Base-by-base conservation (phyloP, 352 stramenopile genomes). In the Ophiocytium majus region DNA sequence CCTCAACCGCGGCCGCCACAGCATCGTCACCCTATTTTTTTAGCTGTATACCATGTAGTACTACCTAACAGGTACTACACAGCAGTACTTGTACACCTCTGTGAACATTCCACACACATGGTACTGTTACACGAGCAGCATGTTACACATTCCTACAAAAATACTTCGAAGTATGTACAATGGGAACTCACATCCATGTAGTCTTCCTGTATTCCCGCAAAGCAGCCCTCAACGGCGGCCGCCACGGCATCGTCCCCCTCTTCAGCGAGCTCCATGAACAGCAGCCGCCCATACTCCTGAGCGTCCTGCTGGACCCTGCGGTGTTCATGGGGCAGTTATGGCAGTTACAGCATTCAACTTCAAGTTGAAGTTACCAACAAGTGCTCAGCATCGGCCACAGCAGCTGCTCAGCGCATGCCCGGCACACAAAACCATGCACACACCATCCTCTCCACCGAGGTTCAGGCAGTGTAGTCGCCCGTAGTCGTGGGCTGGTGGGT, bases 241-340 rank as follows among this genome's bases (percentile, higher is more conserved):
- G 37, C 32, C 32, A 87, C 57, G 23, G 31, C 75, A 14, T 75
- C 36, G 31, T n/a, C 5, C 35, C 76, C 31, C 17, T 86, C 83
- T 14, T 49, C 80, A 49, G 81, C 63, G 32, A 87, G 63, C 5
- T n/a, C 66, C 83, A 87, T 86, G 81, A 87, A 87, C 32, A 87
- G 63, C 19, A 87, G 81, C 9, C 94, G 93, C 81, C 90, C 89
- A 50, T 87, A 89, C 63, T 92, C 90, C 83, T 98, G 94, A 0
- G 97, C 94, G 81, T 97, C 94, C 83, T 98, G 95, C 89, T 98
- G 94, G 90, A 96, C 94, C 85, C 96, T 96, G 31, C 93, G 90
- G 83, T n/a, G n/a, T n/a, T n/a, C n/a, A n/a, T n/a, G n/a, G n/a
- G n/a, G n/a, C n/a, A n/a, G n/a, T n/a, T n/a, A n/a, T n/a, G n/a